Evolutionary conservation across 331 rosid genomes (phyloP), one percentile per base, ranked within the genome.

Genomic region (Quercus lobata): DNA sequence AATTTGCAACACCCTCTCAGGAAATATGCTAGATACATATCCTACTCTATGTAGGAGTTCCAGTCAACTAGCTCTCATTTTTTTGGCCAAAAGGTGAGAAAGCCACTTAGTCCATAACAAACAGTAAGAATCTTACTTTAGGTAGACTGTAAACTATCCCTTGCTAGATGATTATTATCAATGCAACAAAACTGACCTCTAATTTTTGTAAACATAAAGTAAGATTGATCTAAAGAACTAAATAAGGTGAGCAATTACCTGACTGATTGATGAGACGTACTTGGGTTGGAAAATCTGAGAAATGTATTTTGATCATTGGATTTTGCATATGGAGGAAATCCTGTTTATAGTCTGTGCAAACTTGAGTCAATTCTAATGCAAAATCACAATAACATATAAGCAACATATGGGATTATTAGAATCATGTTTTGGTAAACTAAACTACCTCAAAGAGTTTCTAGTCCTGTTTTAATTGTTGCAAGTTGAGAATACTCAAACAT

Each of bases 381-480:
- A 52, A 76, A 32, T 53, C 9, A 18, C 22, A 25, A 18, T 24
- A 54, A 55, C 3, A 34, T 44, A 19, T 58, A 73, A 60, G 73
- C 32, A 84, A 73, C 32, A 69, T 49, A 68, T 25, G 29, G 52
- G 17, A 49, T 49, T 49, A 49, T 49, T 49, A 49, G 56, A 68
- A 71, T 68, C 49, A 62, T 24, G 17, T 15, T 71, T 49, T 56
- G 56, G 29, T n/a, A 77, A 32, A 32, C 35, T 52, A 68, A 76
- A 82, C 66, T 82, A 92, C 93, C 95, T 82, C 65, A 72, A 79
- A 57, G 46, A 30, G 79, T 60, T 65, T 54, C 71, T 53, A 76
- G 44, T 68, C 77, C 72, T 72, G 79, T 72, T 77, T 88, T 78
- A 37, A 83, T 24, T 77, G 73, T 79, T 68, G 63, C 74, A 69